phyloP scores from a whole-genome alignment of 495 filamentous ascomycete genomes.

The Friedmanniomyces simplex region DNA sequence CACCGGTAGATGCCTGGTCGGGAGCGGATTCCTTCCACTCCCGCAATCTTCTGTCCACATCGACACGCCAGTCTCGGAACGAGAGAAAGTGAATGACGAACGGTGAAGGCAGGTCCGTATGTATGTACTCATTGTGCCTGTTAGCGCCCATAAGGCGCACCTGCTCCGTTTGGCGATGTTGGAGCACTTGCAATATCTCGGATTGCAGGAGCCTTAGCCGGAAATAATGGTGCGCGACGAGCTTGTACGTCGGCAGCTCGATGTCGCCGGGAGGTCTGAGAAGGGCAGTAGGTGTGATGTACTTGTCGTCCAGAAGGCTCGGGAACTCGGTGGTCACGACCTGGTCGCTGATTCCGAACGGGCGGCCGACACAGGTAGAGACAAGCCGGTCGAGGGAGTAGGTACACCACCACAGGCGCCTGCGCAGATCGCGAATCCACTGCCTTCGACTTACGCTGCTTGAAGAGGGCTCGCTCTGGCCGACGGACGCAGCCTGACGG shows the following conservation, averaged over 20 bases:
- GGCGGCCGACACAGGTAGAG: slow-evolving; percentile 80
- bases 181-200: slow-evolving; percentile 87
- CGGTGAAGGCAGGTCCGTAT: slow-evolving; percentile 67
- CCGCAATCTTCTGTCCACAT: slow-evolving; percentile 71
- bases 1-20: slow-evolving; percentile 64
- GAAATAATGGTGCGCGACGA: slow-evolving; percentile 84
- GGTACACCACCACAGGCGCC: slow-evolving; percentile 91
- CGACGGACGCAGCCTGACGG: slow-evolving; percentile 1
- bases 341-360: slow-evolving; percentile 88
- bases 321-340: slow-evolving; percentile 90
- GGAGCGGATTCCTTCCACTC: slow-evolving; percentile 85
- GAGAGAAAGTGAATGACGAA: slow-evolving; percentile 76
- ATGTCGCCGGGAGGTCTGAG: slow-evolving; percentile 35
- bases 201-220: slow-evolving; percentile 85
- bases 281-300: slow-evolving; percentile 80
- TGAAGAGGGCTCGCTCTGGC: slow-evolving; percentile 17
- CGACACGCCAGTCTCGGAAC: slow-evolving; percentile 77
- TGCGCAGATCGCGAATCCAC: slow-evolving; percentile 76
- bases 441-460: slow-evolving; percentile 54
- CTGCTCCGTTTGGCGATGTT: slow-evolving; percentile 71
- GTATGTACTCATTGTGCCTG: slow-evolving; percentile 57
- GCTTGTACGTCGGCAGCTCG: slow-evolving; percentile 65
- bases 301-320: slow-evolving; percentile 72
- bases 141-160: slow-evolving; percentile 48
- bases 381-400: slow-evolving; percentile 91